A percentile compares a stretch with the other conserved stretches of the same genome.
Evolutionary conservation across 306 rosid genomes (phyloP).

Genomic region (Quercus rubra): DNA sequence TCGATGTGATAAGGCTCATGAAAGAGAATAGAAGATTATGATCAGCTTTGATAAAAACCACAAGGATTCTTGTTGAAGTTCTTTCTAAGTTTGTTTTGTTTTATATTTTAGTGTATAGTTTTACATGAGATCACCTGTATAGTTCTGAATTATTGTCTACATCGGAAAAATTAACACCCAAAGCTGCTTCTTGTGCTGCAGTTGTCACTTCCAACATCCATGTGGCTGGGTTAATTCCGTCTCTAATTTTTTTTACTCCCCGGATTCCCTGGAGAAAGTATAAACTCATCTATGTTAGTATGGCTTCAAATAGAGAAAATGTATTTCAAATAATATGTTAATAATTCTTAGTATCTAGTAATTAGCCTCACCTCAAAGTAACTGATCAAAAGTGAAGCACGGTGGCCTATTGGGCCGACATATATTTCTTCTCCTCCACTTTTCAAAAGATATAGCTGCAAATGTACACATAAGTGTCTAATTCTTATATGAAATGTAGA

Average conservation of each 20-base stretch:
- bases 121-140: conserved; percentile 30
- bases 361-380: conserved; percentile 67
- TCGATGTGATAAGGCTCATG: no score
- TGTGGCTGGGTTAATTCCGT: conserved; percentile 86
- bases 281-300: no score
- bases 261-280: conserved; percentile 35
- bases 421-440: conserved; percentile 80
- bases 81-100: background rate
- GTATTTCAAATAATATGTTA: no score
- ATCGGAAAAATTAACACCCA: conserved; percentile 54
- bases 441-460: conserved; percentile 65
- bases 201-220: conserved; percentile 87
- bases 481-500: conserved; percentile 21
- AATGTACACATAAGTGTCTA: no score
- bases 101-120: background rate
- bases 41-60: no score
- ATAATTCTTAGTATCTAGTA: background rate
- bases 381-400: conserved; percentile 47
- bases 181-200: conserved; percentile 56
- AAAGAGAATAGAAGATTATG: no score
- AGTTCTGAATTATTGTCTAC: conserved; percentile 57
- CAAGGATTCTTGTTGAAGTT: no score
- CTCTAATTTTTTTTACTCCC: conserved; percentile 72
- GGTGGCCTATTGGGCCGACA: conserved; percentile 67
- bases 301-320: no score